Evolutionary conservation across 352 stramenopile genomes (phyloP), one percentile per base, ranked within the genome.

Genomic region (Peronospora farinosa): DNA sequence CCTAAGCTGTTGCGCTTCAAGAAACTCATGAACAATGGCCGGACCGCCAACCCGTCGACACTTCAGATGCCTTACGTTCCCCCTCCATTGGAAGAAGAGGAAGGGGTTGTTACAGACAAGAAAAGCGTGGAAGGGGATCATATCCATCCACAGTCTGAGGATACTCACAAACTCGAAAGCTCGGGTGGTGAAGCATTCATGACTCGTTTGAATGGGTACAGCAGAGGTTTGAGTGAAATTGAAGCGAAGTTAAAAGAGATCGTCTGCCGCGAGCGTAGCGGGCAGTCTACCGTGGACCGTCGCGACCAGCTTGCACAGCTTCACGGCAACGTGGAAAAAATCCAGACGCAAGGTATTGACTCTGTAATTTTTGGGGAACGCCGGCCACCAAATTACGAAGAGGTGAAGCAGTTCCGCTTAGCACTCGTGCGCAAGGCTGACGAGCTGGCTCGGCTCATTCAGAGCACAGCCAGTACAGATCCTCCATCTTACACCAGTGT

Each of bases 1-100:
- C 65, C 69, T 13, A 88, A 90, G 33, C 59, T 89, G 15, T 53
- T 93, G 44, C 73, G 74, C n/a, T 93, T 93, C 55, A 93, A 89
- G 56, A 91, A 91, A 44, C 75, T 90, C 10, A 90, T 89, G 65
- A 81, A 74, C 25, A 65, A 70, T 36, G 80, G 78, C 9, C 74
- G 76, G 10, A 82, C 74, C 1, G 81, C 78, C n/a, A 88, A 83
- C 39, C 82, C 82, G 10, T 76, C 78, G 17, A 84, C 76, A 13
- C 52, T 87, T n/a, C 52, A 72, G 48, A 65, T 86, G 46, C 74
- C 78, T 27, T 93, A 92, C 41, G 51, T 83, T 1, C 78, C 81
- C 15, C 75, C 81, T 10, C 64, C 65, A 13, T 66, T 86, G 19
- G 59, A 74, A 54, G 67, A 77, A 28, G 67, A 69, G 5, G 54